Conservation (phyloP, 371 early-diverging fungal genomes). For the Circinella umbellata region DNA sequence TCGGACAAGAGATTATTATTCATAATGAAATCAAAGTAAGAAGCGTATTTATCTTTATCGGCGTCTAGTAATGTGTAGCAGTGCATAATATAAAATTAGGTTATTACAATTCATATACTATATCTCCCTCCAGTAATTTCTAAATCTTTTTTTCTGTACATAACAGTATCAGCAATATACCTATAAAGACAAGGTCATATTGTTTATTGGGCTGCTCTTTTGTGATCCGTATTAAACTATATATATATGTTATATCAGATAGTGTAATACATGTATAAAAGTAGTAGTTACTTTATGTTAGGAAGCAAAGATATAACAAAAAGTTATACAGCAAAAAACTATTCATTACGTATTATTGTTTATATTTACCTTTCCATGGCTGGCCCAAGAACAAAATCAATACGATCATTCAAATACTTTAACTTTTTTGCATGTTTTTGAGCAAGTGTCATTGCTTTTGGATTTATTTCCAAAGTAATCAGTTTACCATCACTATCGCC, state of each 20-base stretch:
- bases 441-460: constrained; percentile 38
- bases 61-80: constrained; percentile 48
- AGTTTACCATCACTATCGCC: constrained; percentile 21
- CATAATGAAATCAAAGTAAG: constrained; percentile 55
- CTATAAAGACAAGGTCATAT: too few species aligned
- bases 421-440: constrained; percentile 32
- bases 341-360: background rate
- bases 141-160: too few species aligned
- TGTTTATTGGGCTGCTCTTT: too few species aligned
- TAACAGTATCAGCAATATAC: too few species aligned
- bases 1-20: constrained; percentile 48
- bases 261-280: too few species aligned
- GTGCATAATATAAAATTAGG: constrained; percentile 50
- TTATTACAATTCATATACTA: too few species aligned
- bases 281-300: background rate
- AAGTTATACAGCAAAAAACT: too few species aligned
- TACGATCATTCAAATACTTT: constrained; percentile 12
- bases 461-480: constrained; percentile 49
- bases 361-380: constrained; percentile 35
- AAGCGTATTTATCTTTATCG: constrained; percentile 58
- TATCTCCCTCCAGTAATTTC: too few species aligned
- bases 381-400: constrained; percentile 28
- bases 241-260: too few species aligned
- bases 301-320: constrained; percentile 12
- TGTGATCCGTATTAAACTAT: too few species aligned